These are phyloP conservation scores for Centaurea solstitialis DNA, from an alignment of 129 eudicot species.

Conservation along the genomic window DNA sequence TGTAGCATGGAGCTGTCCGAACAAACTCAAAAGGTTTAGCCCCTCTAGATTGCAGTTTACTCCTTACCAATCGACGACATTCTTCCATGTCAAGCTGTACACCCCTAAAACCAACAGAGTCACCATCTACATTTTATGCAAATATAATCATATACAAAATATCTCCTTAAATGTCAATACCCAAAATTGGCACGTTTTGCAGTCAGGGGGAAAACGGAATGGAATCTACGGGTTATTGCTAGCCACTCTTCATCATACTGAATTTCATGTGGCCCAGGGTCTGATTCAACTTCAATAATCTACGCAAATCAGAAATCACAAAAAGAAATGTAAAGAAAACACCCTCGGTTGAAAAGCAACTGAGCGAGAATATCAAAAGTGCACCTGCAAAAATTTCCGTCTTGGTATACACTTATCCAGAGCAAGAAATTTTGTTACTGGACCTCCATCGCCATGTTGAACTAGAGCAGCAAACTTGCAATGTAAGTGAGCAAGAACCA, in stretches of 20 bases:
- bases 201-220: slow-evolving; percentile 66
- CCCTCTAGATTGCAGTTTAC: slow-evolving; percentile 71
- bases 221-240: slow-evolving; percentile 70
- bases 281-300: slow-evolving; percentile 82
- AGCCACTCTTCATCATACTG: slow-evolving; percentile 98
- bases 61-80: slow-evolving; percentile 63
- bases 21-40: slow-evolving; percentile 76
- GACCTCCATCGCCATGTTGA: slow-evolving; percentile 76
- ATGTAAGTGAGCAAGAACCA: slow-evolving; percentile 98
- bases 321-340: neutral
- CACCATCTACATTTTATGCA: slow-evolving; percentile 3
- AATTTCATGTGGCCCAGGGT: slow-evolving; percentile 69
- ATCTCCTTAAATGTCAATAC: slow-evolving; percentile 29
- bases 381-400: slow-evolving; percentile 81
- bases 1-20: slow-evolving; percentile 62
- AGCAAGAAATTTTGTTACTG: slow-evolving; percentile 87
- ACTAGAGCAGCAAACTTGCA: slow-evolving; percentile 96
- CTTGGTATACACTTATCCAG: slow-evolving; percentile 92
- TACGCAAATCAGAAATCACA: slow-evolving; percentile 9
- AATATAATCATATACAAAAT: neutral
- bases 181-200: slow-evolving; percentile 50
- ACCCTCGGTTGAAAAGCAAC: neutral
- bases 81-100: slow-evolving; percentile 54
- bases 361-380: neutral
- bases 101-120: slow-evolving; percentile 36